A percentile compares a stretch with the other conserved stretches of the same genome.
phyloP scores from a whole-genome alignment of 2,329 filamentous ascomycete genomes.

The Hypocreales sp. region DNA sequence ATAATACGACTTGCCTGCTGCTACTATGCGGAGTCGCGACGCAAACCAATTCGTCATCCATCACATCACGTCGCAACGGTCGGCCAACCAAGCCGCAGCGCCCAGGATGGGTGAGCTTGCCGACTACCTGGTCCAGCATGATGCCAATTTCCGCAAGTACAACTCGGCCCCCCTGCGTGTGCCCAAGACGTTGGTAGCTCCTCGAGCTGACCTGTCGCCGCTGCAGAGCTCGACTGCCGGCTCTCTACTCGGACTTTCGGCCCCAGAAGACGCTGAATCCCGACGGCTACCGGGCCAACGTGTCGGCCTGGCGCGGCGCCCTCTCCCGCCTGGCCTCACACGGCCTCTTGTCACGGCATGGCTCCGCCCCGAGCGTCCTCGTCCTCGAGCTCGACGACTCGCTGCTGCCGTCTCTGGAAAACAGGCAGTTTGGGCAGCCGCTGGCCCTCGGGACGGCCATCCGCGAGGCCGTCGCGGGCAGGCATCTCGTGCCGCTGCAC shows the following conservation, averaged over 20 bases:
- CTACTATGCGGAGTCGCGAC: too few species aligned
- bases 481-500: conserved; percentile 53
- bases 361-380: conserved; percentile 28
- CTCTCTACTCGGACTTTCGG: conserved; percentile 78
- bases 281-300: conserved; percentile 71
- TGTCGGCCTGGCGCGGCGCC: conserved; percentile 62
- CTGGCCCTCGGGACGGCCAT: conserved; percentile 68
- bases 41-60: too few species aligned
- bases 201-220: too few species aligned
- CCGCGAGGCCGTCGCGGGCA: conserved; percentile 52
- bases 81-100: background rate
- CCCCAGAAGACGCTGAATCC: conserved; percentile 62
- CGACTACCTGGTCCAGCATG: conserved; percentile 45
- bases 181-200: too few species aligned
- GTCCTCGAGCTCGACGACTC: conserved; percentile 41
- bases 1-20: too few species aligned
- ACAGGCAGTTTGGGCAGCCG: conserved; percentile 64
- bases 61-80: too few species aligned
- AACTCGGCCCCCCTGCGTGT: background rate
- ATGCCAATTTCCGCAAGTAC: conserved; percentile 45
- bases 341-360: conserved; percentile 33
- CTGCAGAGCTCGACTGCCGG: conserved; percentile 59
- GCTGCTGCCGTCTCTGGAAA: conserved; percentile 57
- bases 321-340: conserved; percentile 52
- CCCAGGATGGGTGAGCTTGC: conserved; percentile 48